Conservation (phyloP, 2,329 filamentous ascomycete genomes). For the Nemania abortiva region DNA sequence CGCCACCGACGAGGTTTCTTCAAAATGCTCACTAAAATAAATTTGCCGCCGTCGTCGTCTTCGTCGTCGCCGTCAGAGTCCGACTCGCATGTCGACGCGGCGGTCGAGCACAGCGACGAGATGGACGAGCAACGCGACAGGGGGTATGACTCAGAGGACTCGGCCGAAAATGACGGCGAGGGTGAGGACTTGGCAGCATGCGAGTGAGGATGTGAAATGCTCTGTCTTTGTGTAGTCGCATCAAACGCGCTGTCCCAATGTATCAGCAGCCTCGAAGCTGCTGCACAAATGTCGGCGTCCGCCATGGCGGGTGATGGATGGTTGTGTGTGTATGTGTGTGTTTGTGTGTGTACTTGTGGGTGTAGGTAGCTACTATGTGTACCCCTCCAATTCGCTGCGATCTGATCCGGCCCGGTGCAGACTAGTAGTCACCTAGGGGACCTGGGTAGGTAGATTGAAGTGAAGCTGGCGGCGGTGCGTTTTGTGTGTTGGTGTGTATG, state of each 20-base stretch:
- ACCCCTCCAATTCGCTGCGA: slow-evolving; percentile 4
- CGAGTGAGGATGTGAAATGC: neutral
- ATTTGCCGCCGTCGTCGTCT: neutral
- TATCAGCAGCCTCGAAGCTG: neutral
- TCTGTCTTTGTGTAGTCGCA: neutral
- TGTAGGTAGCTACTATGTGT: no score
- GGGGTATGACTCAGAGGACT: slow-evolving; percentile 19
- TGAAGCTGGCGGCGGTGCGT: neutral
- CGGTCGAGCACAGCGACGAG: slow-evolving; percentile 30
- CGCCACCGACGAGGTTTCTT: slow-evolving; percentile 20
- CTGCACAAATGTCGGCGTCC: slow-evolving; percentile 3
- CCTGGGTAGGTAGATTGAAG: neutral
- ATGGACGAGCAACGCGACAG: slow-evolving; percentile 28
- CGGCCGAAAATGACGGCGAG: slow-evolving; percentile 19
- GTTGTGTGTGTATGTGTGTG: neutral
- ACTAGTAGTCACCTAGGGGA: neutral
- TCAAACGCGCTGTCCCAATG: neutral
- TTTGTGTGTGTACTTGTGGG: neutral
- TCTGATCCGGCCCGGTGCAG: neutral
- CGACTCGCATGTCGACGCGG: slow-evolving; percentile 6
- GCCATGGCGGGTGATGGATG: slow-evolving; percentile 4
- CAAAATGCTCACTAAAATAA: slow-evolving; percentile 16
- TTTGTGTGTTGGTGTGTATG: neutral
- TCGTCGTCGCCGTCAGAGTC: slow-evolving; percentile 3
- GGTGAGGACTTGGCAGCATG: neutral